These are phyloP conservation scores for Geranomyces michiganensis DNA, from an alignment of 192 early-diverging fungal genomes.

Conservation along the genomic window DNA sequence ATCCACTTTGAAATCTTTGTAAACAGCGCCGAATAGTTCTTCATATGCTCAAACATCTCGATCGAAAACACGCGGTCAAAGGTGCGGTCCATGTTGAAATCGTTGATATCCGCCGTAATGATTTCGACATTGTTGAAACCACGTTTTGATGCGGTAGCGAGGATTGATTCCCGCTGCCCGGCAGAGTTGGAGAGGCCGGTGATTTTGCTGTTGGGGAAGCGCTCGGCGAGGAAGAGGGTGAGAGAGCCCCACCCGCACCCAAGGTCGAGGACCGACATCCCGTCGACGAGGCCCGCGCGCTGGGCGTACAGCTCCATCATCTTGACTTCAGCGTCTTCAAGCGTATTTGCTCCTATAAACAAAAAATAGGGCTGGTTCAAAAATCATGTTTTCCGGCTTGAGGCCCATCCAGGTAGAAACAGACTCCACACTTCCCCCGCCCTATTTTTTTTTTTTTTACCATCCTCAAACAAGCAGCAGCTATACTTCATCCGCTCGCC, in stretches of 20 bases:
- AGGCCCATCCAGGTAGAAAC: too few relatives aligned
- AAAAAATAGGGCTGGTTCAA: too few relatives aligned
- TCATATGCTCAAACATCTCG: conserved; percentile 74
- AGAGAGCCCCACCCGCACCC: conserved; percentile 70
- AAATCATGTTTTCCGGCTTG: too few relatives aligned
- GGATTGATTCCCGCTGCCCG: conserved; percentile 58
- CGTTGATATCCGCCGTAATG: conserved; percentile 61
- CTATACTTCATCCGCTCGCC: conserved; percentile 66
- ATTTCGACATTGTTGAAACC: conserved; percentile 59
- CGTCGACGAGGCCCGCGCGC: conserved; percentile 56
- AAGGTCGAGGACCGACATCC: conserved; percentile 61
- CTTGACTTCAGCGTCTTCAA: conserved; percentile 59
- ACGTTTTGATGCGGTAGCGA: conserved; percentile 31
- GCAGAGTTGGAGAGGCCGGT: conserved; percentile 64
- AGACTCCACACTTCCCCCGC: too few relatives aligned
- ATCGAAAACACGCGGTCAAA: conserved; percentile 60
- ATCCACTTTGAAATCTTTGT: conserved; percentile 62
- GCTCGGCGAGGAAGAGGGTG: conserved; percentile 60
- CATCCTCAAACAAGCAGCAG: conserved; percentile 57
- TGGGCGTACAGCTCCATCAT: conserved; percentile 65
- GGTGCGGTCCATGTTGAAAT: conserved; percentile 46
- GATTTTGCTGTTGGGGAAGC: conserved; percentile 59
- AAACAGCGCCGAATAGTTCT: conserved; percentile 61
- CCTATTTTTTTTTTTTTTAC: conserved; percentile 10
- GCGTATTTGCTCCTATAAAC: conserved; percentile 16